Evolutionary conservation across 2,329 filamentous ascomycete genomes (phyloP).

Genomic region (Pseudocercospora vitis): DNA sequence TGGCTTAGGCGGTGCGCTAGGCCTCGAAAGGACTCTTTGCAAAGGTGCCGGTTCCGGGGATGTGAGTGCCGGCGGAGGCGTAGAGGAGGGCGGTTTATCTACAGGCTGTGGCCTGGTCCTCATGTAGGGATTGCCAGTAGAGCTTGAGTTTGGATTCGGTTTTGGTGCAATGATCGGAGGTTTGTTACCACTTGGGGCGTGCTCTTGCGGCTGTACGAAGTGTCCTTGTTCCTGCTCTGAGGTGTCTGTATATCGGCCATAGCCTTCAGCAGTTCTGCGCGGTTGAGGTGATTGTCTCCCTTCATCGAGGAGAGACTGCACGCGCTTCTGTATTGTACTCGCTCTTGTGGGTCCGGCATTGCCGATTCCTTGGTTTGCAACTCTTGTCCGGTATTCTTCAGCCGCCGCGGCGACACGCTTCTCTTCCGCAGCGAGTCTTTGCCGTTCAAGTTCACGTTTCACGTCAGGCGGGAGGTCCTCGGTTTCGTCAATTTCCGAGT

Average conservation of each 20-base stretch:
- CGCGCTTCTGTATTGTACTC: constrained; percentile 85
- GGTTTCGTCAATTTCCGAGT: constrained; percentile 60
- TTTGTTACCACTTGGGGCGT: constrained; percentile 15
- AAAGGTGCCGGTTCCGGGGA: constrained; percentile 15
- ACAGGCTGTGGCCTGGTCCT: constrained; percentile 27
- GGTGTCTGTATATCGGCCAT: constrained; percentile 76
- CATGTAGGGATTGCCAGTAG: constrained; percentile 29
- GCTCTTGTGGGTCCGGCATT: constrained; percentile 62
- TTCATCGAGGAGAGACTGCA: constrained; percentile 81
- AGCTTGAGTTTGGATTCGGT: constrained; percentile 16
- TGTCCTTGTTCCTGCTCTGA: constrained; percentile 8
- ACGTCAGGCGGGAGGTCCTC: constrained; percentile 82
- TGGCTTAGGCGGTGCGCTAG: constrained; percentile 61
- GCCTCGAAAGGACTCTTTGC: constrained; percentile 42
- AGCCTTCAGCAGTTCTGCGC: constrained; percentile 76
- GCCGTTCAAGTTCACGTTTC: constrained; percentile 82
- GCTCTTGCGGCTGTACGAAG: constrained; percentile 15
- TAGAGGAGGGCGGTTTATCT: constrained; percentile 8
- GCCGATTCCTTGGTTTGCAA: constrained; percentile 62
- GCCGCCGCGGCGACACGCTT: constrained; percentile 83
- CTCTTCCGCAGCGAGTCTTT: constrained; percentile 81
- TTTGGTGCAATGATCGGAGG: constrained; percentile 32
- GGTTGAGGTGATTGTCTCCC: constrained; percentile 60
- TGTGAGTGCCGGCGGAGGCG: constrained; percentile 8
- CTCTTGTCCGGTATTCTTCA: constrained; percentile 77